Evolutionary conservation across 192 early-diverging fungal genomes (phyloP), one percentile per base, ranked within the genome.

Genomic region (Coemansia sp.): DNA sequence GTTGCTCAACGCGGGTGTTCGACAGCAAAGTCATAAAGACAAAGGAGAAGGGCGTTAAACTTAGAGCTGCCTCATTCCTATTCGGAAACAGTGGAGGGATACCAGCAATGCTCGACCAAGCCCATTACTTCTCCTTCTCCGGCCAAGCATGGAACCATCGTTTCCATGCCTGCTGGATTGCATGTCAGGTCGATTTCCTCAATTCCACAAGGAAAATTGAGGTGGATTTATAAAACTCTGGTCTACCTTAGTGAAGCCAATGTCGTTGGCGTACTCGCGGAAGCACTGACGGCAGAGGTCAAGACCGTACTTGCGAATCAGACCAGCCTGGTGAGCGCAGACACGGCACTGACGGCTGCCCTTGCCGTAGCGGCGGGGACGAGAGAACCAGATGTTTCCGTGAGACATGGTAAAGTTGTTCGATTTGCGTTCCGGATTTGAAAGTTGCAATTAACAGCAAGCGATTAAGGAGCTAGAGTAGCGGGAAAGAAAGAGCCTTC

Each of bases 221-320:
- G 15, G 39, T 2, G 38, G 17, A 22, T 55, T 40, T 56, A 42
- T 42, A 41, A 41, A 51, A 22, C 5, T 34, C 22, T 57, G 48
- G 53, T 57, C 22, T 85, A 97, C 91, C 92, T 99, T 99, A 80
- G 87, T 81, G 89, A 99, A 99, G 66, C 97, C 97, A 84, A 99
- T 99, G 80, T 94, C 95, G 64, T 82, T 85, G 80, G 93, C 81
- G 81, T 99, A 90, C 83, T 99, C 93, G 83, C 97, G 93, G 93
- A 99, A 99, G 89, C 95, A 97, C 83, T 99, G 97, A 88, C 97
- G 92, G 89, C 97, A 99, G 69, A 99, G 84, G 88, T 98, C 90
- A 57, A 99, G 84, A 60, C 87, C 86, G 86, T 99, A 99, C 88
- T 99, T 99, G 88, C 97, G 94, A 83, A 99, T 97, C 78, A 99